These are phyloP conservation scores for Lactifluus rugatus DNA, from an alignment of 768 basidiomycete genomes.

Conservation along the genomic window DNA sequence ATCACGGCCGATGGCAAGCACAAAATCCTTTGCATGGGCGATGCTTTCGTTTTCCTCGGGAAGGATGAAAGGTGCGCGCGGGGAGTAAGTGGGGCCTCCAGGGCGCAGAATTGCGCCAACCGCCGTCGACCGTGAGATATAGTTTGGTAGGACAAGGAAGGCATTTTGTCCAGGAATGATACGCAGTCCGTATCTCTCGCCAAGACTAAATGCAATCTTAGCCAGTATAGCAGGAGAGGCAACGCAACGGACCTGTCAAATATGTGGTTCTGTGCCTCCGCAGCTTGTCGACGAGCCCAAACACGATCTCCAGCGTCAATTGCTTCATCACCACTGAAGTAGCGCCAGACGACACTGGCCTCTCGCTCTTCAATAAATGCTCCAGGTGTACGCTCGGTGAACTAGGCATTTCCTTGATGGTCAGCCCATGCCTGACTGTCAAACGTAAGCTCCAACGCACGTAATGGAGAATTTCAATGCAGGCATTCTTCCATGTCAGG, in stretches of 20 bases:
- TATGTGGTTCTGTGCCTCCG: constrained; percentile 87
- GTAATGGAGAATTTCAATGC: constrained; percentile 76
- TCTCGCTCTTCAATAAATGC: constrained; percentile 78
- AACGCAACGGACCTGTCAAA: constrained; percentile 51
- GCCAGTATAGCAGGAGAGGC: not conserved
- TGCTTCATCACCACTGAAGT: constrained; percentile 48
- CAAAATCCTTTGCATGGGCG: constrained; percentile 35
- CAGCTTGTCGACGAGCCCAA: constrained; percentile 82
- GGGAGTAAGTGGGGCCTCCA: constrained; percentile 37
- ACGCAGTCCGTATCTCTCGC: constrained; percentile 72
- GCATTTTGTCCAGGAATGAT: constrained; percentile 73
- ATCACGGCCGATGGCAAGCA: constrained; percentile 62
- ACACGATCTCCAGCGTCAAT: constrained; percentile 42
- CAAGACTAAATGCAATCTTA: constrained; percentile 39
- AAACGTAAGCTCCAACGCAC: constrained; percentile 35
- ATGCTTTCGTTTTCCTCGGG: constrained; percentile 32
- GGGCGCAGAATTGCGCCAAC: constrained; percentile 72
- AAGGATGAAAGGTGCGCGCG: constrained; percentile 28
- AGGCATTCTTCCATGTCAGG: constrained; percentile 70
- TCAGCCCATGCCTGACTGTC: not conserved
- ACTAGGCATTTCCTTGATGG: constrained; percentile 34
- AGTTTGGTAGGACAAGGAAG: constrained; percentile 77
- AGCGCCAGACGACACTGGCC: constrained; percentile 78
- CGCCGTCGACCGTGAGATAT: constrained; percentile 74
- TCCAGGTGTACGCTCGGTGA: constrained; percentile 80